Evolutionary conservation across 2,329 filamentous ascomycete genomes (phyloP), one percentile per base, ranked within the genome.

Genomic region (Fusarium protoensiforme): DNA sequence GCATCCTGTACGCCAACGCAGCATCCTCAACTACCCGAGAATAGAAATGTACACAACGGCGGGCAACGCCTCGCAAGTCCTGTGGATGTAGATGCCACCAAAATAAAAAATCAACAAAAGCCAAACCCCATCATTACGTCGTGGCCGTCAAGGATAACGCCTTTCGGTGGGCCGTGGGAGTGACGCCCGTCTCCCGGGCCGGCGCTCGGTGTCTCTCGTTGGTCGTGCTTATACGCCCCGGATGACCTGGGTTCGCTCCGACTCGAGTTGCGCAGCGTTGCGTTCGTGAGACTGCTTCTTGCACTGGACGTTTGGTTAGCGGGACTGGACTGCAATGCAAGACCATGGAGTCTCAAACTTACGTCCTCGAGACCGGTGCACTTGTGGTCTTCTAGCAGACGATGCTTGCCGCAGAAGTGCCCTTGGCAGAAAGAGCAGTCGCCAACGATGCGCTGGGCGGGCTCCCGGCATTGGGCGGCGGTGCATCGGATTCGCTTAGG

Each of bases 201-300:
- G 20, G 64, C 41, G 48, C 63, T 53, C 57, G 14, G 24, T 24
- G 54, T 46, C 57, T 65, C 67, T 54, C 39, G 41, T 63, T 60
- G 36, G 35, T 24, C 35, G 16, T 57, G 51, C 63, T 84, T 89
- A 98, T 82, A 97, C 92, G 71, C 95, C 95, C 85, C 93, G 95
- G 85, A 98, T 96, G 78, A 97, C 95, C 73, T 96, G 93, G 54
- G 96, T 99, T 80, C 96, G 90, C 88, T 99, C 96, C 66, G 92
- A 91, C 84, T 98, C 94, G 81, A 99, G 87, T 85, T 97, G 95
- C 75, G 95, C 93, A 68, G 94, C 94, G 83, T 99, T 99, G 75
- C 95, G 92, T 83, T 97, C 94, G 84, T 98, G 94, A 56, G 94
- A 96, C 83, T 98, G 95, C 87, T 97, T 96, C 89, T 98, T 98